Conservation (phyloP, 176 grass and related monocot species). For the Eragrostis nindensis region DNA sequence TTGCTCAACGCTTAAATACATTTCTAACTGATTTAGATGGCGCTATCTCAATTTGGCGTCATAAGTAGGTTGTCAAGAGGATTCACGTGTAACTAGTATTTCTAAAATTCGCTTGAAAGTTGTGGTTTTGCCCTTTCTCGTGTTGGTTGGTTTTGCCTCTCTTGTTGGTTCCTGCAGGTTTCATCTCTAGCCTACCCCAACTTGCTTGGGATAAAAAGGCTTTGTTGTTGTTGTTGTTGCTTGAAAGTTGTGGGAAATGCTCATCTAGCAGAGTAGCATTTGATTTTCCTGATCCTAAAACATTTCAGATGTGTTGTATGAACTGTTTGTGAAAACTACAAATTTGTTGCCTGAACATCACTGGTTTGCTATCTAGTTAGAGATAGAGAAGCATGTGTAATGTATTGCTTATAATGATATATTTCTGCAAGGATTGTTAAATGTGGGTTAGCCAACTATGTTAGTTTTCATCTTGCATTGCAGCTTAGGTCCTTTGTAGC, state of each 20-base stretch:
- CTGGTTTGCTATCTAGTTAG: neutral
- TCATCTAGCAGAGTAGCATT: neutral
- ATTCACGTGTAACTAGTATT: constrained; percentile 24
- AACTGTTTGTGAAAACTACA: neutral
- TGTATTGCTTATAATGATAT: constrained; percentile 13
- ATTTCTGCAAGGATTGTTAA: neutral
- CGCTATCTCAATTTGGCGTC: neutral
- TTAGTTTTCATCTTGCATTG: neutral
- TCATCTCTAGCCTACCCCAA: too few relatives aligned
- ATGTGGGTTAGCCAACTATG: neutral
- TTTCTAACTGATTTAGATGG: neutral
- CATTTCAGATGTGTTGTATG: neutral
- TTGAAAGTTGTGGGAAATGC: neutral
- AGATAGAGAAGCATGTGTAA: neutral
- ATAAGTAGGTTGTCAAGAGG: neutral
- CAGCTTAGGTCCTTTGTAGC: neutral
- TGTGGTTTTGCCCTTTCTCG: too few relatives aligned
- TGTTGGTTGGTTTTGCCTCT: too few relatives aligned
- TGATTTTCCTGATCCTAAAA: neutral
- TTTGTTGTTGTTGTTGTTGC: too few relatives aligned
- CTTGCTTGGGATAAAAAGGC: too few relatives aligned
- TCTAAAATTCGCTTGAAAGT: neutral
- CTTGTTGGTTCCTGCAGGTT: too few relatives aligned
- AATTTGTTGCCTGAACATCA: constrained; percentile 3
- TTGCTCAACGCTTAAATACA: neutral